These are phyloP conservation scores for Cercospora sojina DNA, from an alignment of 2,329 filamentous ascomycete genomes.

Conservation along the genomic window DNA sequence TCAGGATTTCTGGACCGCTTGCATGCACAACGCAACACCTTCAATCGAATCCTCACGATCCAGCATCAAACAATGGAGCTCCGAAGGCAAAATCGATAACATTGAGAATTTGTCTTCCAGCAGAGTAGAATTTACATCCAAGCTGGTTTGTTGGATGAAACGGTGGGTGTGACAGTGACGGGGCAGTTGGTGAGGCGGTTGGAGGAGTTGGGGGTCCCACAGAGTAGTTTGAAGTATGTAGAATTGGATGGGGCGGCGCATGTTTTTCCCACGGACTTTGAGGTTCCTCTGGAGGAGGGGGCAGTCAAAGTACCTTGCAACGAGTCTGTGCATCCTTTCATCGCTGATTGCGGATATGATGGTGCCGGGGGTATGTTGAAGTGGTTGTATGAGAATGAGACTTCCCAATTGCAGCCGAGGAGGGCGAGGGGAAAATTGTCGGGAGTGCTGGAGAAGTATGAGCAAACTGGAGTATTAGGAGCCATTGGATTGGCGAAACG, in stretches of 20 bases:
- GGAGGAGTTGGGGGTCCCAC: neutral
- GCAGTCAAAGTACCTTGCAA: neutral
- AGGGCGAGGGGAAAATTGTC: neutral
- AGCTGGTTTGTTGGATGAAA: neutral
- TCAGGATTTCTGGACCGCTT: conserved; percentile 10
- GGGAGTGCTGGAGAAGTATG: neutral
- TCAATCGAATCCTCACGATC: neutral
- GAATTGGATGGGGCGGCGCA: conserved; percentile 11
- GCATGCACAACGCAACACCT: conserved; percentile 11
- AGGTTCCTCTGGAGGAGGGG: neutral
- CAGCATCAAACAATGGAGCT: conserved; percentile 12
- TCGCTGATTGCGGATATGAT: conserved; percentile 17
- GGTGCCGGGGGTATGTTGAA: conserved; percentile 16
- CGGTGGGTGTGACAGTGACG: neutral
- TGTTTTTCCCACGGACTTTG: conserved; percentile 17
- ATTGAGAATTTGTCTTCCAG: neutral
- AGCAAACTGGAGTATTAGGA: conserved; percentile 2
- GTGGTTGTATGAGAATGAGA: conserved; percentile 14
- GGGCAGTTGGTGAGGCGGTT: conserved; percentile 9
- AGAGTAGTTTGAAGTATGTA: neutral
- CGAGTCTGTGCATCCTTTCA: neutral
- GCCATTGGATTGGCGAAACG: conserved; percentile 13
- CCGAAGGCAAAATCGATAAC: conserved; percentile 1
- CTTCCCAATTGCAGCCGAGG: neutral
- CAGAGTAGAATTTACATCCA: conserved; percentile 1